Evolutionary conservation across 1,139 yeast species (phyloP).

Genomic region (Pichia sp.): DNA sequence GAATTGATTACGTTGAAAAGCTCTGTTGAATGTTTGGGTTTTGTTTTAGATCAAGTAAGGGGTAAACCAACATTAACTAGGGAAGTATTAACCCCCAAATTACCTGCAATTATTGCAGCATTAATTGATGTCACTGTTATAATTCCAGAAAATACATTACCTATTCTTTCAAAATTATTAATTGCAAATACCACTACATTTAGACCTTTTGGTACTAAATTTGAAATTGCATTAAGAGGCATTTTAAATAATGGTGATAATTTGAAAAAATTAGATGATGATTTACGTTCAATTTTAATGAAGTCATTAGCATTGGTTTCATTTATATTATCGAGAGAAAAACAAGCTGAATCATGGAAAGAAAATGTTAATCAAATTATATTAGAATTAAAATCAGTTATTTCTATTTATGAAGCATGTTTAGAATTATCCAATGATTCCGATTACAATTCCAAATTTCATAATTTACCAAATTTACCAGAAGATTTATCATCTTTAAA

Average conservation of each 20-base stretch:
- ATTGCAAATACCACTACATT: conserved; percentile 69
- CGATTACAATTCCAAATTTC: conserved; percentile 31
- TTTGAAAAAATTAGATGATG: conserved; percentile 23
- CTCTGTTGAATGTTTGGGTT: conserved; percentile 42
- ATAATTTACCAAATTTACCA: conserved; percentile 22
- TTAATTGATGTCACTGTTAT: conserved; percentile 42
- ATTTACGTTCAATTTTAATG: conserved; percentile 39
- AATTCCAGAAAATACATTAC: conserved; percentile 39
- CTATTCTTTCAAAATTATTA: conserved; percentile 45
- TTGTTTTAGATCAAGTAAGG: conserved; percentile 50
- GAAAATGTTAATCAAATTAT: conserved; percentile 32
- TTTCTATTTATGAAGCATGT: conserved; percentile 50
- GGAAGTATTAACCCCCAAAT: conserved; percentile 75
- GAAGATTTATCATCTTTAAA: conserved; percentile 14
- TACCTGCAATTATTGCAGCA: conserved; percentile 54
- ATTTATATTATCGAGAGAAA: conserved; percentile 44
- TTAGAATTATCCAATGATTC: conserved; percentile 52
- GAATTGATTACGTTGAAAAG: conserved; percentile 27
- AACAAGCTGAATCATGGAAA: conserved; percentile 34
- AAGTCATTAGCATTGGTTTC: conserved; percentile 57
- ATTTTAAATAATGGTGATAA: conserved; percentile 28
- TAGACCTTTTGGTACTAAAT: conserved; percentile 66
- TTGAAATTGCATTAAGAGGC: conserved; percentile 40
- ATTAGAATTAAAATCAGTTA: conserved; percentile 46
- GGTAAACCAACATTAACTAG: conserved; percentile 83